phyloP scores from a whole-genome alignment of 2,329 filamentous ascomycete species.

The Teratosphaeria pseudoeucalypti region DNA sequence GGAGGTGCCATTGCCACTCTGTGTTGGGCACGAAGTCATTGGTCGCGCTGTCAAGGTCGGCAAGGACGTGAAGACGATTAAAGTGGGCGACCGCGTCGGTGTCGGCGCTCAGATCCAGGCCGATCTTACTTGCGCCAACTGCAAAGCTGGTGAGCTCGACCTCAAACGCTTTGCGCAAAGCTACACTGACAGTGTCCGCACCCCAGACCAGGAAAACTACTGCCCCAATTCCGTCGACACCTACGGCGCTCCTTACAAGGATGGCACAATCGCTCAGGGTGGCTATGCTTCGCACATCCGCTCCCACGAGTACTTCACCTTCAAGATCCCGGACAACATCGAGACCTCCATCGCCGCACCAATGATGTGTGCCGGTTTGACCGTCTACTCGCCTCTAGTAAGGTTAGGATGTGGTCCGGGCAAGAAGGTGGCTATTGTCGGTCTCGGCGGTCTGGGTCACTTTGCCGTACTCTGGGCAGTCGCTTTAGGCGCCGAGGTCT shows the following conservation, averaged over 20 bases:
- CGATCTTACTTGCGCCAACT: conserved; percentile 40
- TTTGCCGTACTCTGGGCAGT: conserved; percentile 39
- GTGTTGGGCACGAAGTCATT: conserved; percentile 55
- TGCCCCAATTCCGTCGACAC: conserved; percentile 41
- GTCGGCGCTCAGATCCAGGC: conserved; percentile 42
- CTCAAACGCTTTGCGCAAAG: not conserved
- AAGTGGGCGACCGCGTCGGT: conserved; percentile 35
- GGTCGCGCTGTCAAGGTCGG: conserved; percentile 41
- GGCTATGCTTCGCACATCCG: conserved; percentile 60
- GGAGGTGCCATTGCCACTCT: conserved; percentile 50
- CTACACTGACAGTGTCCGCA: not conserved
- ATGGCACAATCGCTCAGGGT: conserved; percentile 55
- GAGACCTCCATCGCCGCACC: conserved; percentile 48
- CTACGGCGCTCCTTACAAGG: conserved; percentile 39
- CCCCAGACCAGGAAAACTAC: conserved; percentile 35
- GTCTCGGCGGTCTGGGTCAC: conserved; percentile 48
- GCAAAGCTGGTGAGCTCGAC: conserved; percentile 37
- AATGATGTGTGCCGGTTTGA: conserved; percentile 61
- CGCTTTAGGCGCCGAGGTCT: conserved; percentile 51
- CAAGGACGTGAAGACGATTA: conserved; percentile 39
- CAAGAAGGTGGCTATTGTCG: conserved; percentile 68
- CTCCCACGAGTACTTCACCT: conserved; percentile 65
- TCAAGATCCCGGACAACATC: conserved; percentile 67
- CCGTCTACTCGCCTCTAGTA: conserved; percentile 66
- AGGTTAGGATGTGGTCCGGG: conserved; percentile 66